Evolutionary conservation across 345 rosid genomes (phyloP).

Genomic region (Syzygium aqueum): DNA sequence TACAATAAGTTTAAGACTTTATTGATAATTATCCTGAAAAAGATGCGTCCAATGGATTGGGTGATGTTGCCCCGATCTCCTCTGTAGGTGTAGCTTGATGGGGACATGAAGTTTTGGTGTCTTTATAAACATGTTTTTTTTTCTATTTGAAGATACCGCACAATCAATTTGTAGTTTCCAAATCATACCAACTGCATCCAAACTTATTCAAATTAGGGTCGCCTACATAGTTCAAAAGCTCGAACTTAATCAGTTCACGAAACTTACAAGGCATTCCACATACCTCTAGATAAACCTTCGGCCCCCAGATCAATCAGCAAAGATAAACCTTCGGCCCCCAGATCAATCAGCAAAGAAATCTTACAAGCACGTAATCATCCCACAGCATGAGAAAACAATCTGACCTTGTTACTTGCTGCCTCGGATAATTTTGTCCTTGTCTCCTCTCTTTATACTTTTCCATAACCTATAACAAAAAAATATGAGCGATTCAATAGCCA

Average conservation of each 20-base stretch:
- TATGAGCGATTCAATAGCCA: not conserved
- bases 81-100: not conserved
- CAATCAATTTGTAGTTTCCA: not conserved
- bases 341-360: not conserved
- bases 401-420: not conserved
- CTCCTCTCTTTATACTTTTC: not conserved
- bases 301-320: not conserved
- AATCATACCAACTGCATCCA: not conserved
- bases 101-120: not conserved
- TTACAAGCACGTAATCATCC: not conserved
- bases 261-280: not conserved
- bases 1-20: not conserved
- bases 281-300: not conserved
- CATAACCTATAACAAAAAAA: not conserved
- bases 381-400: not conserved
- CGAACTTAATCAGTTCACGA: not conserved
- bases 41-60: not conserved
- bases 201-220: not conserved
- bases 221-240: not conserved
- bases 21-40: not conserved
- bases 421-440: not conserved
- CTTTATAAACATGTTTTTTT: not conserved
- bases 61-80: not conserved
- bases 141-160: not conserved
- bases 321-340: not conserved